These are phyloP conservation scores for Colletotrichum plurivorum DNA, from an alignment of 2,329 filamentous ascomycete genomes.

Conservation along the genomic window DNA sequence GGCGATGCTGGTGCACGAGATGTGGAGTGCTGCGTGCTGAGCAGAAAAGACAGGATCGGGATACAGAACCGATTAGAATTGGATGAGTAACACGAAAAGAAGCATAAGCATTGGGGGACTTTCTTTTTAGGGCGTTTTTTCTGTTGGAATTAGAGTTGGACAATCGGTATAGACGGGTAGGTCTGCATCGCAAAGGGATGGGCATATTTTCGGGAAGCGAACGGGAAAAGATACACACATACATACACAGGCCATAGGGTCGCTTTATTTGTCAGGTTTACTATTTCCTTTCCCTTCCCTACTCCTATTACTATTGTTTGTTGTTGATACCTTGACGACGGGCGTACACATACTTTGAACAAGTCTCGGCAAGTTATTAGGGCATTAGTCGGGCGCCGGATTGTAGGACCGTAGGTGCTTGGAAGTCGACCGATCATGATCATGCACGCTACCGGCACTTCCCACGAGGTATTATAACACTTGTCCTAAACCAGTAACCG, in stretches of 20 bases:
- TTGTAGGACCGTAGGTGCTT: too few species aligned
- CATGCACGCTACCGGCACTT: conserved; percentile 13
- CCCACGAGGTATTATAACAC: not conserved
- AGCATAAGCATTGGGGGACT: conserved; percentile 26
- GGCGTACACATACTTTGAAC: too few species aligned
- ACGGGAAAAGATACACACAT: conserved; percentile 1
- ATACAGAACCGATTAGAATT: not conserved
- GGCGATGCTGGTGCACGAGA: conserved; percentile 37
- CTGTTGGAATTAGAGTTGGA: conserved; percentile 16
- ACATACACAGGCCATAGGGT: not conserved
- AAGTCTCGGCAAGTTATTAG: too few species aligned
- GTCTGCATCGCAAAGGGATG: conserved; percentile 4
- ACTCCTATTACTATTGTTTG: not conserved
- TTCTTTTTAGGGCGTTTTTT: not conserved
- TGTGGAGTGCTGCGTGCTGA: conserved; percentile 38
- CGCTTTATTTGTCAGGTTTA: not conserved
- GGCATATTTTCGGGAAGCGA: conserved; percentile 6
- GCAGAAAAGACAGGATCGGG: too few species aligned
- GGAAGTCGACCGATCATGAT: conserved; percentile 10
- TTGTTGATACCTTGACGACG: not conserved
- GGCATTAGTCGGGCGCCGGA: too few species aligned
- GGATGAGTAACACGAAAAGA: conserved; percentile 33
- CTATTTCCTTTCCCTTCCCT: too few species aligned
- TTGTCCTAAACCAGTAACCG: too few species aligned
- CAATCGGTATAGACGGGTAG: not conserved